Conservation (phyloP, 2,329 filamentous ascomycete genomes). For the Aspergillus fructus region DNA sequence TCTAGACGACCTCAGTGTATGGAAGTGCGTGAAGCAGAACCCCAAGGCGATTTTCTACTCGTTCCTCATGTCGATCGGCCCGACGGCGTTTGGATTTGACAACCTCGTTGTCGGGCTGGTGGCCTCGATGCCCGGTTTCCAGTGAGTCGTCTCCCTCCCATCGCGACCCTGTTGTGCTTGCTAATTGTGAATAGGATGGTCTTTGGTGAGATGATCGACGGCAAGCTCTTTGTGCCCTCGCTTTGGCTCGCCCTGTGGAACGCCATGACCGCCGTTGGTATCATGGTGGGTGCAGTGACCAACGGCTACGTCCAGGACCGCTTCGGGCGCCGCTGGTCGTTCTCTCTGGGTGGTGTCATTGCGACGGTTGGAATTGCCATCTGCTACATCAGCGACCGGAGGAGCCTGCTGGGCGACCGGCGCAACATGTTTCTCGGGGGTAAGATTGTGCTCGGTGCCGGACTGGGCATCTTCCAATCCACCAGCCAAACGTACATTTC, state of each 20-base stretch:
- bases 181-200: not conserved
- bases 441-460: not conserved
- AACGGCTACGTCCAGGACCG: not conserved
- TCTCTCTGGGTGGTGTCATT: not conserved
- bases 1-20: too few species aligned
- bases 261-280: not conserved
- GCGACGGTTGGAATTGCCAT: not conserved
- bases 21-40: too few species aligned
- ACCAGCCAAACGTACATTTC: slow-evolving; percentile 3
- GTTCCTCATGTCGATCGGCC: too few species aligned
- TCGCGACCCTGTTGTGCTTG: too few species aligned
- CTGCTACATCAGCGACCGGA: not conserved
- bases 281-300: not conserved
- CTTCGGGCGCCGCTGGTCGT: not conserved
- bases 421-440: not conserved
- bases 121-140: too few species aligned
- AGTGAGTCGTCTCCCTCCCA: too few species aligned
- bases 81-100: too few species aligned
- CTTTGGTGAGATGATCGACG: not conserved
- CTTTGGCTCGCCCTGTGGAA: slow-evolving; percentile 2
- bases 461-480: slow-evolving; percentile 1
- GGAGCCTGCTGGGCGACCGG: too few species aligned
- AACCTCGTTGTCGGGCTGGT: too few species aligned
- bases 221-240: not conserved
- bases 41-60: too few species aligned